A percentile compares a stretch with the other conserved stretches of the same genome.
phyloP scores from a whole-genome alignment of 192 early-diverging fungal species.

The Linnemannia elongata region DNA sequence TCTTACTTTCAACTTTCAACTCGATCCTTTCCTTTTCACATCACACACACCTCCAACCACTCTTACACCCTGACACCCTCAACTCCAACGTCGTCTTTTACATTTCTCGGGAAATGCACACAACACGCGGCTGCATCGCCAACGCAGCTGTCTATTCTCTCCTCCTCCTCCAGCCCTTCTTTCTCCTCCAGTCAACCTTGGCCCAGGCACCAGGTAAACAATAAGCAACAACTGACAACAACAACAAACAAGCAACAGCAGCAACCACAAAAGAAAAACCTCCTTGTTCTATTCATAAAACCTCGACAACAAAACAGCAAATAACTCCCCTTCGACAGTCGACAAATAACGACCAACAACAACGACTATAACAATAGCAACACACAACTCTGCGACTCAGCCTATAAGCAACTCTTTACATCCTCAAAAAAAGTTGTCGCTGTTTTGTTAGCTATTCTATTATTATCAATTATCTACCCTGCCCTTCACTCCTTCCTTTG shows the following conservation, averaged over 20 bases:
- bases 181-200: neutral
- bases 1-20: neutral
- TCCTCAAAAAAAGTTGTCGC: too few species aligned
- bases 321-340: neutral
- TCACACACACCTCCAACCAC: neutral
- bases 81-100: neutral
- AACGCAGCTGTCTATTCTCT: conserved; percentile 5
- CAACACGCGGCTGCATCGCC: conserved; percentile 19
- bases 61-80: neutral
- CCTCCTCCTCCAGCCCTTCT: conserved; percentile 10
- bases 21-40: neutral
- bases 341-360: neutral
- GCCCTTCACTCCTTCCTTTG: too few species aligned
- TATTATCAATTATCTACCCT: too few species aligned
- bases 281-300: neutral
- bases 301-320: neutral
- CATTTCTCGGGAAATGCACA: conserved; percentile 3
- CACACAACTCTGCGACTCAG: neutral
- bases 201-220: conserved; percentile 27
- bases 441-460: too few species aligned
- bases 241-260: too few species aligned
- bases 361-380: neutral
- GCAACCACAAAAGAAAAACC: neutral
- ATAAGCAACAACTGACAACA: neutral
- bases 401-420: too few species aligned